Conservation (phyloP, 345 rosid species). For the Psidium guajava region DNA sequence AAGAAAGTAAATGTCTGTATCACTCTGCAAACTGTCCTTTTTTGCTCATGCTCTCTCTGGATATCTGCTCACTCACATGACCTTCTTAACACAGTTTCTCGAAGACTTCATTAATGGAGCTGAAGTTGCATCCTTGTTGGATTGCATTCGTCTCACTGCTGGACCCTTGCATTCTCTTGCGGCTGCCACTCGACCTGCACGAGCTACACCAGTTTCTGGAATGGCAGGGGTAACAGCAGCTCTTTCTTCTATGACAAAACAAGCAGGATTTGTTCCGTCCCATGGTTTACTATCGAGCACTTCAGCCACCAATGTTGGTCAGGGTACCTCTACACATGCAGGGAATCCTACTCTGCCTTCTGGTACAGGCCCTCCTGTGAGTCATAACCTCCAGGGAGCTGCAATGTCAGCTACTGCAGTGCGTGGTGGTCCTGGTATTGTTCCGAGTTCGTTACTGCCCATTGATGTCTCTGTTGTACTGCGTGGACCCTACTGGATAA, state of each 20-base stretch:
- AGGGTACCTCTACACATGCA: constrained; percentile 26
- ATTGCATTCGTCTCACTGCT: constrained; percentile 94
- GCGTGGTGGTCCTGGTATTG: constrained; percentile 95
- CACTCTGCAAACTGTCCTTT: not conserved
- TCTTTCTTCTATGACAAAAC: constrained; percentile 49
- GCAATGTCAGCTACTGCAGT: constrained; percentile 79
- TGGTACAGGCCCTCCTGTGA: constrained; percentile 45
- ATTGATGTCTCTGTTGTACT: constrained; percentile 98
- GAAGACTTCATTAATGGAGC: constrained; percentile 92
- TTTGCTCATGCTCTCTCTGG: not conserved
- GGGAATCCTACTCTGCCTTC: constrained; percentile 40
- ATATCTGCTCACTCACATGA: not conserved
- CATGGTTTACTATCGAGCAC: constrained; percentile 46
- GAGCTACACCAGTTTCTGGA: constrained; percentile 71
- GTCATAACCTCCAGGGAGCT: constrained; percentile 51
- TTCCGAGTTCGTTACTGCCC: constrained; percentile 92
- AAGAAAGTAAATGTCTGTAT: not conserved
- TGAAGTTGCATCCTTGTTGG: constrained; percentile 92
- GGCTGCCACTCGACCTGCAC: constrained; percentile 97
- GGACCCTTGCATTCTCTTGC: constrained; percentile 96
- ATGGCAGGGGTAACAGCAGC: constrained; percentile 39
- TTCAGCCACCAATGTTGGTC: constrained; percentile 36
- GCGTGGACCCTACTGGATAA: constrained; percentile 98
- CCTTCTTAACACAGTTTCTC: constrained; percentile 5
- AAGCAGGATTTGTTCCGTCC: constrained; percentile 38